Conservation (phyloP, 805 yeast genomes). For the Starmera amethionina region DNA sequence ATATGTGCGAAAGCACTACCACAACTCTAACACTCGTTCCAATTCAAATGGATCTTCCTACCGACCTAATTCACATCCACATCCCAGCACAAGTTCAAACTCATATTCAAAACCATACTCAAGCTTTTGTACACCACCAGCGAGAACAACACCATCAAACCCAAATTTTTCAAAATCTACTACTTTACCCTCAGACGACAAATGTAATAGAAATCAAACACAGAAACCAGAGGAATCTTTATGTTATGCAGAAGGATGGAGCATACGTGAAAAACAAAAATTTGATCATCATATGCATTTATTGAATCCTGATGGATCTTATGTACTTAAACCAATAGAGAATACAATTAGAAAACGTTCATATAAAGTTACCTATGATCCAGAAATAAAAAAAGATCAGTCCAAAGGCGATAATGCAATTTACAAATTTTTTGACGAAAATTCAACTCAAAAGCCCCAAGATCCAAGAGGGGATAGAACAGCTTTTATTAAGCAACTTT, state of each 20-base stretch:
- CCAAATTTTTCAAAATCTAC: neutral
- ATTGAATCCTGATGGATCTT: neutral
- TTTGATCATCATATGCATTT: neutral
- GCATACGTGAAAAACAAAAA: neutral
- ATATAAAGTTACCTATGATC: constrained; percentile 42
- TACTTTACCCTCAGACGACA: neutral
- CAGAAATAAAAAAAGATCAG: constrained; percentile 35
- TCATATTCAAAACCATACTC: neutral
- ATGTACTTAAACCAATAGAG: neutral
- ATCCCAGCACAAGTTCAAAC: neutral
- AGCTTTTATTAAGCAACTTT: neutral
- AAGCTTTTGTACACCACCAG: neutral
- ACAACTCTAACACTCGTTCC: neutral
- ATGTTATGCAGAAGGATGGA: neutral
- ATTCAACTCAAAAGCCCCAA: constrained; percentile 7
- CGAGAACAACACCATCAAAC: too few relatives aligned
- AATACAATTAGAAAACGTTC: constrained; percentile 11
- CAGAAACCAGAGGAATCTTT: neutral
- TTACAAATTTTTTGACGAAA: constrained; percentile 25
- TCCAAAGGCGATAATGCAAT: constrained; percentile 26
- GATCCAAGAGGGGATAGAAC: constrained; percentile 33
- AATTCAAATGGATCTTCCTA: neutral
- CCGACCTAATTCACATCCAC: neutral
- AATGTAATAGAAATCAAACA: neutral
- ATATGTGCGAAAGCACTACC: neutral